phyloP scores from a whole-genome alignment of 257 asterid genomes.

The Plantago elongata region DNA sequence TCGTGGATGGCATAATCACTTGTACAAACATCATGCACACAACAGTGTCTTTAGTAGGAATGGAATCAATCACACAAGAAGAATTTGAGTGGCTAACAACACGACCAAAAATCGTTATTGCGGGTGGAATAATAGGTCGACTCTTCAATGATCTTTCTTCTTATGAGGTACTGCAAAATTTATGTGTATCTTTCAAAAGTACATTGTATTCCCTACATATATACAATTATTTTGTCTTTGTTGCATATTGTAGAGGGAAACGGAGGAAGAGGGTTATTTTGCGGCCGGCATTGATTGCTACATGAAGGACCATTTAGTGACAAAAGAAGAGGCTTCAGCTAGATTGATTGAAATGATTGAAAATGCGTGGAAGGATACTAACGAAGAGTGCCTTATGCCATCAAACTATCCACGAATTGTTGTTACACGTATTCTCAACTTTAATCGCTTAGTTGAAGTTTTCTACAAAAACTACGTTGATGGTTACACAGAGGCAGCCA shows the following conservation, averaged over 20 bases:
- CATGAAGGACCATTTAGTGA: slow-evolving; percentile 18
- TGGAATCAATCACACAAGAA: not conserved
- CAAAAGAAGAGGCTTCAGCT: slow-evolving; percentile 19
- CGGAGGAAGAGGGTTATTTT: slow-evolving; percentile 21
- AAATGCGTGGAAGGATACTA: slow-evolving; percentile 24
- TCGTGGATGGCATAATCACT: slow-evolving; percentile 1
- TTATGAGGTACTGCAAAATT: not conserved
- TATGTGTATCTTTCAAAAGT: too few species aligned
- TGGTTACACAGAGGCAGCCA: slow-evolving; percentile 20
- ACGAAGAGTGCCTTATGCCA: slow-evolving; percentile 17
- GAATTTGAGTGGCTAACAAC: slow-evolving; percentile 5
- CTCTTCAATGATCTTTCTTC: slow-evolving; percentile 1
- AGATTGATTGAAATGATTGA: slow-evolving; percentile 7
- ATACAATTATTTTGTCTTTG: too few species aligned
- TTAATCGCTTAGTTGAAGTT: slow-evolving; percentile 9
- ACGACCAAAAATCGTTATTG: slow-evolving; percentile 7
- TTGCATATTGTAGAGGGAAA: not conserved
- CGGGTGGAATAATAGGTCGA: not conserved
- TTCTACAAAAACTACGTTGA: slow-evolving; percentile 18
- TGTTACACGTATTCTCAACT: slow-evolving; percentile 11
- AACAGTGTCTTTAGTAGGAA: slow-evolving; percentile 1
- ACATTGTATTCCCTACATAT: too few species aligned
- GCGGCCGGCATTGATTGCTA: slow-evolving; percentile 25
- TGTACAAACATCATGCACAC: not conserved
- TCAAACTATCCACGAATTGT: slow-evolving; percentile 9